Percentiles rank a stretch among this genome's conserved stretches.
These are phyloP conservation scores for Termitomyces sp. DNA, from an alignment of 768 basidiomycete species.

Conservation along the genomic window DNA sequence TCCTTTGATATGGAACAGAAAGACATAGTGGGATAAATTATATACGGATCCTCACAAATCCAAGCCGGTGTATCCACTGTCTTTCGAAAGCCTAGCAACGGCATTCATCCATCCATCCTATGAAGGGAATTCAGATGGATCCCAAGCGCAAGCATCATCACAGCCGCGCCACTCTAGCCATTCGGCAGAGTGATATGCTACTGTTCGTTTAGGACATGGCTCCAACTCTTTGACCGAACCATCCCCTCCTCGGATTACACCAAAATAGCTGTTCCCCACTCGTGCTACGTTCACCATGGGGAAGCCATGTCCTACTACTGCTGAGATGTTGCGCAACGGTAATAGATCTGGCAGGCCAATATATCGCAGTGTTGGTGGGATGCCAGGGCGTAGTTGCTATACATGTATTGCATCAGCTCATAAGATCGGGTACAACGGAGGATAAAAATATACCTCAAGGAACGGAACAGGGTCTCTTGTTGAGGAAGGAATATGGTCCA, in stretches of 20 bases:
- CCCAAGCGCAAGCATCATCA: conserved; percentile 40
- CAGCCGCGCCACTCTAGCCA: conserved; percentile 69
- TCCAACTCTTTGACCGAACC: conserved; percentile 39
- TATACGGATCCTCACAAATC: no score
- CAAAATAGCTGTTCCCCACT: conserved; percentile 53
- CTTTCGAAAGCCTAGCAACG: neutral
- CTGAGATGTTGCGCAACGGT: conserved; percentile 34
- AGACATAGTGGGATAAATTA: no score
- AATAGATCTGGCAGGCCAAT: conserved; percentile 50
- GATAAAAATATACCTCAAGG: conserved; percentile 31
- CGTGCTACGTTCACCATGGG: conserved; percentile 56
- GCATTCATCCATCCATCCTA: neutral
- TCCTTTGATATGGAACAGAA: no score
- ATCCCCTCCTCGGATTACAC: conserved; percentile 31
- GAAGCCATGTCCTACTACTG: conserved; percentile 57
- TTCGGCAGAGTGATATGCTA: conserved; percentile 48
- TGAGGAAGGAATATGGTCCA: conserved; percentile 33
- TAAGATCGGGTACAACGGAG: neutral
- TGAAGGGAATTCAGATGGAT: conserved; percentile 18
- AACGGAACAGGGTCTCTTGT: conserved; percentile 41
- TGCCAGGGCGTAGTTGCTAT: conserved; percentile 57
- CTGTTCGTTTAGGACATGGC: conserved; percentile 54
- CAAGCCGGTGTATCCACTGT: no score
- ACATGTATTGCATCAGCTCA: conserved; percentile 6
- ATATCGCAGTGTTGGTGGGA: conserved; percentile 52